A percentile compares a stretch with the other conserved stretches of the same genome.
phyloP scores from a whole-genome alignment of 768 basidiomycete species.

The Leccinum fibrillosum region DNA sequence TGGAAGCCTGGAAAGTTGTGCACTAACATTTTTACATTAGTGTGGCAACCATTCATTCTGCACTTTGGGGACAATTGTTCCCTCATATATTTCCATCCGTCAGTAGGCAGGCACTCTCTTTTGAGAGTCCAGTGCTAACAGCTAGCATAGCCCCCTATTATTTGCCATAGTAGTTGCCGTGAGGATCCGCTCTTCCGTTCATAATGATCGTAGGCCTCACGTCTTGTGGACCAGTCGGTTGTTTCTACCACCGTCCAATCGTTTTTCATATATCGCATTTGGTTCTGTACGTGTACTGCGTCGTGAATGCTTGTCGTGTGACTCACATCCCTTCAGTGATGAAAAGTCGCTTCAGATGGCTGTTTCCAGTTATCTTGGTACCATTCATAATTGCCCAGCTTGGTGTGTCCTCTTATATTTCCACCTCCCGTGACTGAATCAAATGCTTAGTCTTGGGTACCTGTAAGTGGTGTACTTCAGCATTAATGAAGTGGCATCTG shows the following conservation, averaged over 20 bases:
- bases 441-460: constrained; percentile 10
- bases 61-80: constrained; percentile 19
- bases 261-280: constrained; percentile 27
- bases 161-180: constrained; percentile 22
- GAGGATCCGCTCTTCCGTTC: constrained; percentile 2
- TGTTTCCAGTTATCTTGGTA: constrained; percentile 14
- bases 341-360: constrained; percentile 16
- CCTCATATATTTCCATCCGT: constrained; percentile 18
- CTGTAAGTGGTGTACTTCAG: constrained; percentile 6
- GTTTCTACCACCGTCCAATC: constrained; percentile 22
- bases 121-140: constrained; percentile 5
- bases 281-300: constrained; percentile 16
- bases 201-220: constrained; percentile 11
- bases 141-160: constrained; percentile 14
- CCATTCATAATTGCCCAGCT: constrained; percentile 19
- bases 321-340: constrained; percentile 8
- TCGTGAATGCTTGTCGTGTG: background rate
- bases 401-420: constrained; percentile 3
- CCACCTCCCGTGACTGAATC: background rate
- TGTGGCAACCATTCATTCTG: constrained; percentile 23
- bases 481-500: background rate
- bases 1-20: background rate
- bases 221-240: constrained; percentile 11
- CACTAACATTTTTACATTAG: constrained; percentile 7
- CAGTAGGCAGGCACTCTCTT: constrained; percentile 8